These are phyloP conservation scores for Calocybe gangraenosa DNA, from an alignment of 768 basidiomycete species.

Conservation along the genomic window DNA sequence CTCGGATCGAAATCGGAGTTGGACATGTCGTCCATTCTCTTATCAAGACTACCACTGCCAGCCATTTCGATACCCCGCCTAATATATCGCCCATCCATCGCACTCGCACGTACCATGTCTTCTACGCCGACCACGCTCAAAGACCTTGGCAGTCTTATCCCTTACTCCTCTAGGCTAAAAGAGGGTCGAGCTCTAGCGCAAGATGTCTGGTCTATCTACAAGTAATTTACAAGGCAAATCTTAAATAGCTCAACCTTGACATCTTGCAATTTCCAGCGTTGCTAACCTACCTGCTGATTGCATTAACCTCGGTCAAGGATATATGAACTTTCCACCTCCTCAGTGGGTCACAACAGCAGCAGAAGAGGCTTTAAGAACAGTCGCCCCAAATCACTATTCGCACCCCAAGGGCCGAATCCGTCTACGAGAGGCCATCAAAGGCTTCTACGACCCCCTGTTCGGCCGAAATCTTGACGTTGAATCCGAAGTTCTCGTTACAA, in stretches of 20 bases:
- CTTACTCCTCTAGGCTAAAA: conserved; percentile 66
- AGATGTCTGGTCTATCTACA: conserved; percentile 93
- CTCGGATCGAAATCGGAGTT: no score
- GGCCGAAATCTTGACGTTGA: conserved; percentile 76
- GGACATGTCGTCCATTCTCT: no score
- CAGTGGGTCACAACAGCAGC: conserved; percentile 76
- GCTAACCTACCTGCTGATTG: conserved; percentile 87
- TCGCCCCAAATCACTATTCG: conserved; percentile 80
- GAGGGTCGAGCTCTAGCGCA: conserved; percentile 75
- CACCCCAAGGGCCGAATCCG: conserved; percentile 88
- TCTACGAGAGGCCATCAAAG: conserved; percentile 82
- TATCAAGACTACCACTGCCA: no score
- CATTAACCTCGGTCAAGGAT: conserved; percentile 93
- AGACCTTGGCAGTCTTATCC: conserved; percentile 51
- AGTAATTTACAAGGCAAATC: conserved; percentile 40
- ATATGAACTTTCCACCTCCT: conserved; percentile 91
- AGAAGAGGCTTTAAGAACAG: conserved; percentile 55
- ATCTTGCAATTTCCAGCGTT: conserved; percentile 45
- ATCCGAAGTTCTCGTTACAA: conserved; percentile 88
- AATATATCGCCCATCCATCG: conserved; percentile 11
- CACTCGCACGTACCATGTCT: conserved; percentile 12
- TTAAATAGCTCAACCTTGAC: conserved; percentile 8
- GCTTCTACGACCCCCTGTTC: conserved; percentile 69
- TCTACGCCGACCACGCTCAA: conserved; percentile 1
- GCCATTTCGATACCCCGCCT: no score